Percentiles rank a stretch among this genome's conserved stretches.
phyloP scores from a whole-genome alignment of 2,329 filamentous ascomycete genomes.

The Cladosporium sp. region DNA sequence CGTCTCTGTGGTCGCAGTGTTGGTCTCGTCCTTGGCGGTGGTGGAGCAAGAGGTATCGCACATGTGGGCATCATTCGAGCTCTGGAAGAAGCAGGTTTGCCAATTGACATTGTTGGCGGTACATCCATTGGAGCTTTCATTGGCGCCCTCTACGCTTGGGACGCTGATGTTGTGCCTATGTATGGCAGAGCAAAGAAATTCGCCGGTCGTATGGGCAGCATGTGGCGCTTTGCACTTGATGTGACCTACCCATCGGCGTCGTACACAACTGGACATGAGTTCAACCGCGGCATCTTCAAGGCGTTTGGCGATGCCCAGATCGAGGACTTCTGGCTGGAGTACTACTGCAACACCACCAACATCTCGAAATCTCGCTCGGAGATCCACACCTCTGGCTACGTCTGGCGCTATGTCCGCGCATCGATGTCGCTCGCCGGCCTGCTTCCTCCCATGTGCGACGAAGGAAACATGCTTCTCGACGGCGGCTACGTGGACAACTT shows the following conservation, averaged over 20 bases:
- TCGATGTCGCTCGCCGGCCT: slow-evolving; percentile 96
- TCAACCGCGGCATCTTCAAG: slow-evolving; percentile 99
- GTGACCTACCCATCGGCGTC: slow-evolving; percentile 94
- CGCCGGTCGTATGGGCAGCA: slow-evolving; percentile 95
- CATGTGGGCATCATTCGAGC: slow-evolving; percentile 94
- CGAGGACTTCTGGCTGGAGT: slow-evolving; percentile 98
- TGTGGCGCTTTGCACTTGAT: slow-evolving; percentile 97
- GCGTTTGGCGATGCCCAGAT: slow-evolving; percentile 96
- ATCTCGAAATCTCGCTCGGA: slow-evolving; percentile 92
- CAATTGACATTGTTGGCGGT: slow-evolving; percentile 91
- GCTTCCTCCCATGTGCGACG: slow-evolving; percentile 90
- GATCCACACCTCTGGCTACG: slow-evolving; percentile 94
- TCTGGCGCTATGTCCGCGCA: slow-evolving; percentile 94
- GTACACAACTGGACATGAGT: slow-evolving; percentile 97
- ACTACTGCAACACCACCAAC: slow-evolving; percentile 99
- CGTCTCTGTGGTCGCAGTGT: slow-evolving; percentile 92
- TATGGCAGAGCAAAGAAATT: slow-evolving; percentile 98
- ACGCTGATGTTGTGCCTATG: slow-evolving; percentile 95
- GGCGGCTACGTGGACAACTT: slow-evolving; percentile 97
- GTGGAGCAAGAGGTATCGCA: slow-evolving; percentile 86
- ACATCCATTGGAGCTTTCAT: slow-evolving; percentile 97
- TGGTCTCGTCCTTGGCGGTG: slow-evolving; percentile 89
- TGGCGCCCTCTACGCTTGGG: slow-evolving; percentile 89
- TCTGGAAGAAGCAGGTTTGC: slow-evolving; percentile 93
- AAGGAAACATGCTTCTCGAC: slow-evolving; percentile 94